Evolutionary conservation across 305 asterid genomes (phyloP), one percentile per base, ranked within the genome.

Genomic region (Fraxinus nigra): DNA sequence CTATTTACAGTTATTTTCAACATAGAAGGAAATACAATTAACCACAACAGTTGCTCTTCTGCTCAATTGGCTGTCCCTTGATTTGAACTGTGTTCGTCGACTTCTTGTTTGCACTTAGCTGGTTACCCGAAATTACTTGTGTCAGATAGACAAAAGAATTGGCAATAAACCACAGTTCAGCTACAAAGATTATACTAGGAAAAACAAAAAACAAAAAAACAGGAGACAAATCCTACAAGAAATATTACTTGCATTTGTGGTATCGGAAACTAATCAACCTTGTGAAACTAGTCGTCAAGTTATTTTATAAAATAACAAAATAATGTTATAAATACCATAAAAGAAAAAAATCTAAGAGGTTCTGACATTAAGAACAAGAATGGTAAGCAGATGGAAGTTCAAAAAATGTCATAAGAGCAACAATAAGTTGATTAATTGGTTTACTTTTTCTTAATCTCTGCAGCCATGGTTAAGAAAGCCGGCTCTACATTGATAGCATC

Each of bases 401-500:
- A 67, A 20, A n/a, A 56, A 4, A 59, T n/a, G 13, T 48, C 77
- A 16, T 20, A 59, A 8, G 26, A 65, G 38, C 74, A 79, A 32
- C 56, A 32, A 79, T 78, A 16, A 38, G 78, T 2, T 59, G 76
- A 79, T 70, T 40, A 33, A 82, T 65, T 38, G 67, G 34, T 78
- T 90, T 90, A 94, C 98, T 90, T 94, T 88, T 94, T 94, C 97
- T 92, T 94, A 82, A 94, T 93, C 92, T 94, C 98, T 34, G 86
- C 90, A 79, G 98, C 98, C 98, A 94, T 93, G 33, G 98, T 94
- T 88, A 94, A 89, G 95, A 94, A 94, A 84, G 98, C 94, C 88
- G 90, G 97, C 83, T 94, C 98, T 89, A 94, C 98, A 30, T 95
- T 95, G 61, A 95, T 91, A 48, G 98, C 72, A 82, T 95, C 98